Evolutionary conservation across 352 stramenopile species (phyloP).

Genomic region (Pythium plurisporium): DNA sequence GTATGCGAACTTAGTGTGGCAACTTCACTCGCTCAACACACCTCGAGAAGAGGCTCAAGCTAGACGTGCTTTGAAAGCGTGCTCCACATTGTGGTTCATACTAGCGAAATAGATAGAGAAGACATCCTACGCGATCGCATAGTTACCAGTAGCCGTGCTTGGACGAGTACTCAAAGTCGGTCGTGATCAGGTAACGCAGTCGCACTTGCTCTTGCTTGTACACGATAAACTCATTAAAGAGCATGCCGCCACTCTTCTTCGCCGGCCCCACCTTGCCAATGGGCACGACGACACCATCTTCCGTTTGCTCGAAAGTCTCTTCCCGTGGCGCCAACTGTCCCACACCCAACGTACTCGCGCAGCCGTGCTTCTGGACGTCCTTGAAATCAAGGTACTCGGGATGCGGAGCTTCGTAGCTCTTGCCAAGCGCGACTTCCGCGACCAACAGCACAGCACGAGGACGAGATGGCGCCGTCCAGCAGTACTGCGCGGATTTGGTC

Average conservation of each 20-base stretch:
- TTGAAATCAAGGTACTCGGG: constrained; percentile 51
- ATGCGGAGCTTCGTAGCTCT: constrained; percentile 37
- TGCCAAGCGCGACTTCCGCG: constrained; percentile 58
- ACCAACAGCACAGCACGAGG: constrained; percentile 43
- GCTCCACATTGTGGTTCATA: too few relatives aligned
- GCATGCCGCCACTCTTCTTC: constrained; percentile 30
- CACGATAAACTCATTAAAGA: constrained; percentile 76
- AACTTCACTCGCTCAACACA: too few relatives aligned
- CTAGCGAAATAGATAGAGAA: too few relatives aligned
- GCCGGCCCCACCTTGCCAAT: constrained; percentile 43
- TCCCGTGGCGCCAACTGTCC: constrained; percentile 41
- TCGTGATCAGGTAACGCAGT: constrained; percentile 50
- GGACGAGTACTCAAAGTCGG: constrained; percentile 31
- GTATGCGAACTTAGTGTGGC: background rate
- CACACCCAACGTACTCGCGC: constrained; percentile 37
- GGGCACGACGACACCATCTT: constrained; percentile 48
- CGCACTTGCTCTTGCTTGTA: constrained; percentile 66
- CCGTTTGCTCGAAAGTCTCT: constrained; percentile 31
- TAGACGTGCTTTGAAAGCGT: too few relatives aligned
- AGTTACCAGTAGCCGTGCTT: background rate
- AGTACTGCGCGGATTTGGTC: constrained; percentile 56
- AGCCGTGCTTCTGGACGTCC: constrained; percentile 25
- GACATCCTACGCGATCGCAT: too few relatives aligned
- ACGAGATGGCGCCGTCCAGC: constrained; percentile 18
- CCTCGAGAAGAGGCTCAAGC: too few relatives aligned